A percentile compares a stretch with the other conserved stretches of the same genome.
Evolutionary conservation across 2,329 filamentous ascomycete genomes (phyloP).

Genomic region (Trichoderma koningii): DNA sequence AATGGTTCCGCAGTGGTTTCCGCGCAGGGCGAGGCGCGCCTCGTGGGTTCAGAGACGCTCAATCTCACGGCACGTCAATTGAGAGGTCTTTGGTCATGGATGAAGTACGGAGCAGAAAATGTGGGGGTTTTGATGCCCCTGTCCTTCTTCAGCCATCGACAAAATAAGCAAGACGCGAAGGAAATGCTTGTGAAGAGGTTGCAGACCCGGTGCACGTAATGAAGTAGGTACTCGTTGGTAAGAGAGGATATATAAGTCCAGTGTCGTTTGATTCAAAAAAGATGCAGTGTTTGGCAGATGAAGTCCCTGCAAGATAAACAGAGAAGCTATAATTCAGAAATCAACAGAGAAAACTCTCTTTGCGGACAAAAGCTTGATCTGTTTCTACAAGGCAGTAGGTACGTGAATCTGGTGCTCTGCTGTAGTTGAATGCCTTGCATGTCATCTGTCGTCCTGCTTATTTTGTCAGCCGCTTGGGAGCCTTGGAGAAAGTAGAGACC

Average conservation of each 20-base stretch:
- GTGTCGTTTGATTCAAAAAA: too few species aligned
- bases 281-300: not conserved
- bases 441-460: not conserved
- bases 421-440: not conserved
- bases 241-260: too few species aligned
- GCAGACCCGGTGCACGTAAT: not conserved
- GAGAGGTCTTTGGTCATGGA: slow-evolving; percentile 14
- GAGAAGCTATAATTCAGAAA: too few species aligned
- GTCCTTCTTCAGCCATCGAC: not conserved
- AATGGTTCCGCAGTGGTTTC: not conserved
- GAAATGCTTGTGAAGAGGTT: not conserved
- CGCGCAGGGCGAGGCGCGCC: slow-evolving; percentile 1
- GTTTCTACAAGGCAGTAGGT: too few species aligned
- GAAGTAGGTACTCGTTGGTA: too few species aligned
- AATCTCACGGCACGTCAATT: slow-evolving; percentile 21
- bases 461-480: not conserved
- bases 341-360: too few species aligned
- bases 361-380: too few species aligned
- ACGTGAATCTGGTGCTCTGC: too few species aligned
- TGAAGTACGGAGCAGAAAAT: slow-evolving; percentile 19
- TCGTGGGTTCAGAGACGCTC: slow-evolving; percentile 13
- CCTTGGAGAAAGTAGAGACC: not conserved
- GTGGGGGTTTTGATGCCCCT: slow-evolving; percentile 17
- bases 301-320: too few species aligned
- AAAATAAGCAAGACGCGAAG: not conserved